These are phyloP conservation scores for Pythium coloratum DNA, from an alignment of 352 stramenopile genomes.

Conservation along the genomic window DNA sequence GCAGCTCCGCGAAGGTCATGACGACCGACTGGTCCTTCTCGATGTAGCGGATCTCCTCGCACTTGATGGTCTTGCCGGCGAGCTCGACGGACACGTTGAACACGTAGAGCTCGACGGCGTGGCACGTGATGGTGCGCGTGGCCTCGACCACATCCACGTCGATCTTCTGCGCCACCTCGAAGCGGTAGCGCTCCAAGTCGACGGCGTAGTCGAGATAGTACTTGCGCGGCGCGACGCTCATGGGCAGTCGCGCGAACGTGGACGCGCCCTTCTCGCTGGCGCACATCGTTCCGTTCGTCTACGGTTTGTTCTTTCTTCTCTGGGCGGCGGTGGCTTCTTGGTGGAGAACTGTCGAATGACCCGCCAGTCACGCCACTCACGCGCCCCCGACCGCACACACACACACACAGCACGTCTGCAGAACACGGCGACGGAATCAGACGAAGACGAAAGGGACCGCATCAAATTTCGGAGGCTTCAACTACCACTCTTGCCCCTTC, in stretches of 20 bases:
- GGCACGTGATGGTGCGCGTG: slow-evolving; percentile 87
- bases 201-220: slow-evolving; percentile 83
- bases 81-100: slow-evolving; percentile 64
- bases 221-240: slow-evolving; percentile 54
- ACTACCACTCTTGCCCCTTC: slow-evolving; percentile 9
- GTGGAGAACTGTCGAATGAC: slow-evolving; percentile 5
- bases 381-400: neutral
- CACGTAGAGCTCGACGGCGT: slow-evolving; percentile 93
- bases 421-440: slow-evolving; percentile 22
- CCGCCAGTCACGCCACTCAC: neutral
- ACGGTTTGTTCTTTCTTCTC: neutral
- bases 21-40: slow-evolving; percentile 54
- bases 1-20: slow-evolving; percentile 45
- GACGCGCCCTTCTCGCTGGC: slow-evolving; percentile 11
- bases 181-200: slow-evolving; percentile 70
- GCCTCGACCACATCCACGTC: slow-evolving; percentile 55
- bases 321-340: neutral
- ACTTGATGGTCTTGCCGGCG: slow-evolving; percentile 37
- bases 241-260: slow-evolving; percentile 69
- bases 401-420: slow-evolving; percentile 17
- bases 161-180: slow-evolving; percentile 68
- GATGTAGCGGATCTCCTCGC: slow-evolving; percentile 59
- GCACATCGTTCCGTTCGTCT: slow-evolving; percentile 22
- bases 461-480: slow-evolving; percentile 27
- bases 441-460: slow-evolving; percentile 14